Base-by-base conservation (phyloP, 257 asterid genomes). In the Anisodus acutangulus region DNA sequence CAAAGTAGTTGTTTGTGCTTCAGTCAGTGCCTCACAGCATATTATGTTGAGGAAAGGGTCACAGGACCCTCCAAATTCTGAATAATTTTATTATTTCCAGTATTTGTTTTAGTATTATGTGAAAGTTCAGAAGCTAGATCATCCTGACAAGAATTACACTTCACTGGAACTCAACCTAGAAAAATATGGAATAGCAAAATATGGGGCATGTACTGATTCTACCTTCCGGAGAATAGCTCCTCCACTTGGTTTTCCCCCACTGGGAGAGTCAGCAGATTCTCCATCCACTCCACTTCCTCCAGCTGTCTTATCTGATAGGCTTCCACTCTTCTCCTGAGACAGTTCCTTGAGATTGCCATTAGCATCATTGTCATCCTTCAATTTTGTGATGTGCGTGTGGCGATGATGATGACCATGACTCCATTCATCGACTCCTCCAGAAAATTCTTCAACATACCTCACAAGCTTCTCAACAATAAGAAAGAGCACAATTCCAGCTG, bases 381-480 rank as follows among this genome's bases (percentile, higher is more conserved):
- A 78, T 58, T 92, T 91, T 85, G 85, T 85, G 83, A 82, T 81
- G 86, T 87, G 90, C 85, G 86, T 92, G 85, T 88, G 95, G 81
- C 89, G 93, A 86, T 94, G 98, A 87, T 92, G 98, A 37, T 94
- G 97, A 79, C 92, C 93, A 90, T 55, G 91, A 85, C 88, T 81
- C 93, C 87, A 87, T 67, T 86, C 83, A 89, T 85, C 84, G 82
- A 68, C 88, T 80, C 94, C 97, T 70, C 94, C 93, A 85, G 98
- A 93, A 79, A 85, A 90, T 12, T 89, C 97, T 81, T 96, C 98
- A 58, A 96, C 97, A 55, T 91, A 96, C 90, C 99, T 96, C 91
- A 96, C 99, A 57, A 92, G 79, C 91, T 93, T 96, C 93, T 96
- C 99, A 54, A 96, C 97, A 83, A 94, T 90, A 84, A 96, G 98